Evolutionary conservation across 805 yeast species (phyloP), one percentile per base, ranked within the genome.

Genomic region (Lachancea meyersii): DNA sequence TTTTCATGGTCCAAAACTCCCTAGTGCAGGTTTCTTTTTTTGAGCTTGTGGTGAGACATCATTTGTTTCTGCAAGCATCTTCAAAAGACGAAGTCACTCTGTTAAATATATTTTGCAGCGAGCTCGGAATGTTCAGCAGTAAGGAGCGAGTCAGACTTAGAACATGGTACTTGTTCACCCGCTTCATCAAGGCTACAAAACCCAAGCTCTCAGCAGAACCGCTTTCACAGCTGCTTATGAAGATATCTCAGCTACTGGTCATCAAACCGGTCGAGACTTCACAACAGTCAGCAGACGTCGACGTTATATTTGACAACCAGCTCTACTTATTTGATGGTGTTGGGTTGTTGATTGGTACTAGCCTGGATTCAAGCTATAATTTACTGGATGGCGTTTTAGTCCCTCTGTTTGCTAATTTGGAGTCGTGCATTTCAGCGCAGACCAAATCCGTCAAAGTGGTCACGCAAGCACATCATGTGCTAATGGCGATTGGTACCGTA

Each of bases 401-500:
- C 46, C 95, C 96, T 11, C 68, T 89, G 21, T 91, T 85, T 57
- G 66, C 73, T 4, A 80, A 77, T 46, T 68, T 89, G 49, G 89
- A 87, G 58, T 67, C 68, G 18, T 79, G 87, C 54, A 77, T 86
- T 27, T 67, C 73, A 16, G 60, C 68, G 4, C 68, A 64, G 42
- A 60, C 64, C 22, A 63, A 62, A 44, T 70, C 69, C 21, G 67
- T 71, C 28, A 68, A 71, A 32, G 55, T 73, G 26, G 72, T 82
- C 1, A 63, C 86, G 35, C 93, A 86, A 58, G 82, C 87, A 2
- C 96, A 93, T 61, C 97, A 91, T 59, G 74, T 81, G 26, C 65
- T 93, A 38, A 77, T 86, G 79, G 89, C 96, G 0, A 77, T 91
- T 35, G 97, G 96, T 35, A 86, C 96, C 0, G 73, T 89, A 55